These are phyloP conservation scores for Lentinus tigrinus DNA, from an alignment of 768 basidiomycete genomes.

Conservation along the genomic window DNA sequence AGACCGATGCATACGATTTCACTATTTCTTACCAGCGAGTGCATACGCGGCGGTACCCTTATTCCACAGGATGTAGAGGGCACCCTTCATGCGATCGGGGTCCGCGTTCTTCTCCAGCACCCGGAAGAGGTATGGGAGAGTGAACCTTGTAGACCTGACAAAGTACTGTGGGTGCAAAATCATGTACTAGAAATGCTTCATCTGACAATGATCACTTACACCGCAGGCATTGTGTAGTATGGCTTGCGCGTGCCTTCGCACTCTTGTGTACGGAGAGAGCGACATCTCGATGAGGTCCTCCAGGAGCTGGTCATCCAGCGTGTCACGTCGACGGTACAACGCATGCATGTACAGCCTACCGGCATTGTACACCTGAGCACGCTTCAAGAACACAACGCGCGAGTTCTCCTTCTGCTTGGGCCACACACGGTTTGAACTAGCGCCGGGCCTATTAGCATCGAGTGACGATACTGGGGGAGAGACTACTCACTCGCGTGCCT, in stretches of 20 bases:
- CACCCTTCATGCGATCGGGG: conserved; percentile 94
- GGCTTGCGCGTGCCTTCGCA: conserved; percentile 70
- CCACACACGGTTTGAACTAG: conserved; percentile 66
- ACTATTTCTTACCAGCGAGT: conserved; percentile 50
- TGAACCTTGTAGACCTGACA: conserved; percentile 66
- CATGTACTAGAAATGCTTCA: not conserved
- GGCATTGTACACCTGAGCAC: conserved; percentile 77
- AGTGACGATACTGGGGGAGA: no score
- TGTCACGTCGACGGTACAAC: conserved; percentile 69
- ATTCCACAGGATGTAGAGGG: conserved; percentile 76
- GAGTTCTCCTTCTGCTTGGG: conserved; percentile 73
- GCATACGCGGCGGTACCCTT: conserved; percentile 71
- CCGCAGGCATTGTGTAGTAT: conserved; percentile 63
- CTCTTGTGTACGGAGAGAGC: conserved; percentile 75
- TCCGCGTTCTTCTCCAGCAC: conserved; percentile 73
- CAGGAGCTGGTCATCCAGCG: conserved; percentile 70
- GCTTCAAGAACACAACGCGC: conserved; percentile 70
- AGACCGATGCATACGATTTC: conserved; percentile 5
- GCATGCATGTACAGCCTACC: conserved; percentile 77
- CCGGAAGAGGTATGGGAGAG: conserved; percentile 58
- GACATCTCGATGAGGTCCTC: conserved; percentile 70
- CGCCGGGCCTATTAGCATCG: not conserved
- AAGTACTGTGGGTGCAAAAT: conserved; percentile 52
- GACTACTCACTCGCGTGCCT: conserved; percentile 54
- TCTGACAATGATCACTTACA: conserved; percentile 38